A percentile compares a stretch with the other conserved stretches of the same genome.
Evolutionary conservation across 495 filamentous ascomycete species (phyloP).

Genomic region (Cladorrhinum samala): DNA sequence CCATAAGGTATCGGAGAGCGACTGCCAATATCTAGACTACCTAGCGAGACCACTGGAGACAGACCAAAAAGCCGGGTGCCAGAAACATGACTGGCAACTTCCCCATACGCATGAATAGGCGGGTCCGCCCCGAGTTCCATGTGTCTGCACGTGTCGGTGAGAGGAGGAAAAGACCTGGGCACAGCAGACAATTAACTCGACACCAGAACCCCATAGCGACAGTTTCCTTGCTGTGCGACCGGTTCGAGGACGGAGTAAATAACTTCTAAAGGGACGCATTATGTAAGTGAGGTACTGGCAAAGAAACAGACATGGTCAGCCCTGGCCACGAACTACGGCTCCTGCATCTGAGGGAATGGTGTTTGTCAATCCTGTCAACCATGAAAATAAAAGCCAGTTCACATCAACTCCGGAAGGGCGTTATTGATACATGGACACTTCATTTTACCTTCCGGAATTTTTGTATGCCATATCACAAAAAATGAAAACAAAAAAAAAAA

Average conservation of each 20-base stretch:
- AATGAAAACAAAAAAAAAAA: not conserved
- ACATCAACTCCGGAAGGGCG: constrained; percentile 1
- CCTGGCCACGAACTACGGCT: too few species aligned
- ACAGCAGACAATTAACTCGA: not conserved
- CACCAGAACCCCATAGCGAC: not conserved
- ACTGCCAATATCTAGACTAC: too few species aligned
- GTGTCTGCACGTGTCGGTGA: not conserved
- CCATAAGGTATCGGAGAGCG: too few species aligned
- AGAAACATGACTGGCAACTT: not conserved
- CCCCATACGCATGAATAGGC: not conserved
- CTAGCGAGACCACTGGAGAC: too few species aligned
- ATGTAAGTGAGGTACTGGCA: too few species aligned
- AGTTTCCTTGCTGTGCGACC: not conserved
- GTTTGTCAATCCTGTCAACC: not conserved
- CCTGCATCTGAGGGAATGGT: too few species aligned
- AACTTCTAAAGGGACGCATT: too few species aligned
- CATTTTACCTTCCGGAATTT: constrained; percentile 1
- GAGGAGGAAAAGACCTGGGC: not conserved
- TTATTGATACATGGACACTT: constrained; percentile 10
- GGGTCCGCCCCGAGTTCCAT: too few species aligned
- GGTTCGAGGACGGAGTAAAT: not conserved
- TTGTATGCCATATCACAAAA: not conserved
- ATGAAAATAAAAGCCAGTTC: not conserved
- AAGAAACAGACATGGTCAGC: too few species aligned
- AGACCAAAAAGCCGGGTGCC: too few species aligned